These are phyloP conservation scores for Leptographium radiaticola DNA, from an alignment of 2,329 filamentous ascomycete species.

Conservation along the genomic window DNA sequence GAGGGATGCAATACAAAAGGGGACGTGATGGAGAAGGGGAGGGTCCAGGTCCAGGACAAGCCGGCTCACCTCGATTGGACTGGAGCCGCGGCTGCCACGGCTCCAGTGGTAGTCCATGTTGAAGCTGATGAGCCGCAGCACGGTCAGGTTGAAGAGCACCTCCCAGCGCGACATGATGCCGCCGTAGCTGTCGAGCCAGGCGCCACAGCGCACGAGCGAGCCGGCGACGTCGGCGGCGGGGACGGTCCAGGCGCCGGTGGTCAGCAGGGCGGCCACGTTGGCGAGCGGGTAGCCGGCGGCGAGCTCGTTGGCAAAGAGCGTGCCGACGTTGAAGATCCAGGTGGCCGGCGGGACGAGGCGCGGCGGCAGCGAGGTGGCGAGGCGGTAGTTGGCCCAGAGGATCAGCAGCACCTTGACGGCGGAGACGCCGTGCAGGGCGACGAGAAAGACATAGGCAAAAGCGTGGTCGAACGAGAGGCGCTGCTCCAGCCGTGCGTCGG, in stretches of 20 bases:
- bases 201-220: slow-evolving; percentile 45
- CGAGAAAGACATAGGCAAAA: slow-evolving; percentile 70
- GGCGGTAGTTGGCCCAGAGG: slow-evolving; percentile 65
- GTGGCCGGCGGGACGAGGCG: slow-evolving; percentile 60
- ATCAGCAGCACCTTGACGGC: slow-evolving; percentile 71
- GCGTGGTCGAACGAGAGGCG: slow-evolving; percentile 69
- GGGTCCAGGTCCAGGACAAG: background rate
- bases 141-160: slow-evolving; percentile 93
- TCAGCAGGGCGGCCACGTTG: slow-evolving; percentile 42
- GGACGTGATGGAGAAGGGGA: too few relatives aligned
- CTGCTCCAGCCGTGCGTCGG: slow-evolving; percentile 46
- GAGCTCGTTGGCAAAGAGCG: slow-evolving; percentile 83
- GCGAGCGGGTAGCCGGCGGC: slow-evolving; percentile 62
- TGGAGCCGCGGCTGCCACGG: slow-evolving; percentile 47
- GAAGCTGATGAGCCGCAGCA: slow-evolving; percentile 87
- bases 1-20: too few relatives aligned
- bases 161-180: slow-evolving; percentile 89
- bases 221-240: slow-evolving; percentile 13
- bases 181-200: slow-evolving; percentile 63
- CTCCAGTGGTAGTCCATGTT: slow-evolving; percentile 97
- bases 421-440: slow-evolving; percentile 74
- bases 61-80: slow-evolving; percentile 61
- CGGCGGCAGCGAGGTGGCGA: slow-evolving; percentile 61
- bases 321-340: slow-evolving; percentile 80
- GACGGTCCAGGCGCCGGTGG: slow-evolving; percentile 6